phyloP scores from a whole-genome alignment of 2,329 filamentous ascomycete genomes.

The Trichoderma arundinaceum region DNA sequence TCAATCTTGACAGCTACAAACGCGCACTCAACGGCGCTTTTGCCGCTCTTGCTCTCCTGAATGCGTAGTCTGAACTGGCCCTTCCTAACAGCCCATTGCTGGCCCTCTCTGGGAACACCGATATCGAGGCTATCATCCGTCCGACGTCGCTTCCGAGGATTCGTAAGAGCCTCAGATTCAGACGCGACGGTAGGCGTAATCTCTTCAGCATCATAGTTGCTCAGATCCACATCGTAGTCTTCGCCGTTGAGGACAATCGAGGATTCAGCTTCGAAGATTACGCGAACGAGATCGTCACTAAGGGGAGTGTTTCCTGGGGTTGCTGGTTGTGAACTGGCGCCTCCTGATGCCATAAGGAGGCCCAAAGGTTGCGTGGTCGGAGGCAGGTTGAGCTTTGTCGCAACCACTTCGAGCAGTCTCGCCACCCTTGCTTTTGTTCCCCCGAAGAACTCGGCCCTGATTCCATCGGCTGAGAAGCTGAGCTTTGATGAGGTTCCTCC shows the following conservation, averaged over 20 bases:
- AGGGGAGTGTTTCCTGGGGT: conserved; percentile 73
- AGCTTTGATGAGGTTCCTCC: conserved; percentile 68
- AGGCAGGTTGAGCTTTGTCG: conserved; percentile 76
- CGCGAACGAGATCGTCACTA: conserved; percentile 71
- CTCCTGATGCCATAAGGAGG: conserved; percentile 70
- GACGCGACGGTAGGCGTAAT: conserved; percentile 39
- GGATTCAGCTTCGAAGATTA: conserved; percentile 65
- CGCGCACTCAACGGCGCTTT: conserved; percentile 68
- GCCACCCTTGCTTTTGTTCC: conserved; percentile 72
- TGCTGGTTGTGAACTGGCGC: conserved; percentile 63
- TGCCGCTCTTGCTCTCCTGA: conserved; percentile 57
- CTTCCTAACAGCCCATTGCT: conserved; percentile 67
- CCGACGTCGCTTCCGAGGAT: conserved; percentile 55
- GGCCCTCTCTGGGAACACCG: conserved; percentile 28
- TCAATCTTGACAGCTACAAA: conserved; percentile 79
- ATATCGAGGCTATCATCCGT: conserved; percentile 40
- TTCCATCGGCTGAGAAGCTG: conserved; percentile 49
- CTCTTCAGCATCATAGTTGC: conserved; percentile 36
- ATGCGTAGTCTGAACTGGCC: conserved; percentile 77
- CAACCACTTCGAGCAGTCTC: conserved; percentile 79
- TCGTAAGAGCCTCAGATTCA: conserved; percentile 36
- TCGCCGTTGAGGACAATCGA: conserved; percentile 65
- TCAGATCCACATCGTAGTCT: conserved; percentile 44
- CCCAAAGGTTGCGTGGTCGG: conserved; percentile 65
- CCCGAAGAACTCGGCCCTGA: conserved; percentile 74